Conservation (phyloP, 2,329 filamentous ascomycete genomes). For the Dothideomycetes sp. region DNA sequence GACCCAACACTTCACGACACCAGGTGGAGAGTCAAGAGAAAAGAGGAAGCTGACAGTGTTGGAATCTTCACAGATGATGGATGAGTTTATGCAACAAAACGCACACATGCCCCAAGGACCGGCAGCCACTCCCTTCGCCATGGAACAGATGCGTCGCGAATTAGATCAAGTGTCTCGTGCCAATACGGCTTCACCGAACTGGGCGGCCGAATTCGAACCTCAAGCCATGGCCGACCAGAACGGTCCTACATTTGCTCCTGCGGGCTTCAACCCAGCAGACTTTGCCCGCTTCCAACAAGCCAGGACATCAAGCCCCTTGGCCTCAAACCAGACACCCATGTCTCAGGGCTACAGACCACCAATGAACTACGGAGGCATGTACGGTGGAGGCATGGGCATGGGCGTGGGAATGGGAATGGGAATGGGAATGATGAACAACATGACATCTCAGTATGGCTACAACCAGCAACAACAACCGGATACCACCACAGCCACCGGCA, state of each 20-base stretch:
- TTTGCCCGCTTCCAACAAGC: slow-evolving; percentile 69
- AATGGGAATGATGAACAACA: slow-evolving; percentile 41
- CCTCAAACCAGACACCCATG: slow-evolving; percentile 30
- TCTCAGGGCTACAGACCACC: slow-evolving; percentile 48
- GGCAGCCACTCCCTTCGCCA: slow-evolving; percentile 50
- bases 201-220: slow-evolving; percentile 57
- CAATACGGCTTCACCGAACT: slow-evolving; percentile 45
- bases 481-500: slow-evolving; percentile 51
- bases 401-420: slow-evolving; percentile 46
- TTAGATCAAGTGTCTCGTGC: slow-evolving; percentile 47
- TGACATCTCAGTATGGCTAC: slow-evolving; percentile 18
- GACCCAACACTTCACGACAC: background rate
- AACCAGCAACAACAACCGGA: slow-evolving; percentile 36
- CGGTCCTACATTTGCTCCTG: slow-evolving; percentile 50
- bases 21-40: too few relatives aligned
- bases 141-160: slow-evolving; percentile 58
- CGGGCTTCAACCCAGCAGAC: slow-evolving; percentile 67
- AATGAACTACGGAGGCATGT: slow-evolving; percentile 38
- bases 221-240: slow-evolving; percentile 45
- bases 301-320: slow-evolving; percentile 13
- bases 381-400: slow-evolving; percentile 48
- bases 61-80: slow-evolving; percentile 61
- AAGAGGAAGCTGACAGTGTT: background rate
- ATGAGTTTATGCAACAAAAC: slow-evolving; percentile 79
- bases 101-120: slow-evolving; percentile 49